Base-by-base conservation (phyloP, 1,139 yeast species). In the Hansenula sp. region DNA sequence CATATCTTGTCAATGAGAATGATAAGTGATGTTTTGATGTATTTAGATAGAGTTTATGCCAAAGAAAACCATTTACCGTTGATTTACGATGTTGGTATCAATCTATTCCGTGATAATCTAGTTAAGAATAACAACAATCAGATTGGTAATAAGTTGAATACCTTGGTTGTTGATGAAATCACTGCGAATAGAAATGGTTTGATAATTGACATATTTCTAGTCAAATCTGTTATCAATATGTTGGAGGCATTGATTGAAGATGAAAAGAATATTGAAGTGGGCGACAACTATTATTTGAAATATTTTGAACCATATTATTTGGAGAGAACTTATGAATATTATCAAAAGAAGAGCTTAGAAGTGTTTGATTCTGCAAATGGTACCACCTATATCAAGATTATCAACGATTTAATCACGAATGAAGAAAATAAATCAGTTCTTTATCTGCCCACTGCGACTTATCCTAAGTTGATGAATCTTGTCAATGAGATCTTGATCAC, bases 11-110 rank as follows among this genome's bases (percentile, higher is more conserved):
- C 88, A 41, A 84, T 90, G 84, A 74, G 86, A 52, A 81, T 87
- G 71, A 77, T 91, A 35, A 79, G 94, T 53, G 97, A 93, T 61
- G 86, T 93, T 5, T 67, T 90, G 62, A 84, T 90, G 87, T 93
- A 93, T 59, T 67, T 93, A 57, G 76, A 93, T 60, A 75, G 96
- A 37, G 96, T 89, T 0, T 89, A 86, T 54, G 87, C 91, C 27
- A 81, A 79, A 50, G 95, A 85, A 51, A 78, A 79, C 46, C 81
- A 80, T 52, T 67, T 79, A 41, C 79, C 89, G 2, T 67, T 83
- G 43, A 74, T 87, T 4, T 85, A 85, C 57, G 96, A 90, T 57
- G 72, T 84, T 39, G 96, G 96, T 0, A 71, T 85, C 33, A 74
- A 73, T 33, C 60, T 82, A 10, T 86, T 84, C 59, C 65, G 78